Evolutionary conservation across 176 grass and related monocot species (phyloP), one percentile per base, ranked within the genome.

Genomic region (Oryza australiensis): DNA sequence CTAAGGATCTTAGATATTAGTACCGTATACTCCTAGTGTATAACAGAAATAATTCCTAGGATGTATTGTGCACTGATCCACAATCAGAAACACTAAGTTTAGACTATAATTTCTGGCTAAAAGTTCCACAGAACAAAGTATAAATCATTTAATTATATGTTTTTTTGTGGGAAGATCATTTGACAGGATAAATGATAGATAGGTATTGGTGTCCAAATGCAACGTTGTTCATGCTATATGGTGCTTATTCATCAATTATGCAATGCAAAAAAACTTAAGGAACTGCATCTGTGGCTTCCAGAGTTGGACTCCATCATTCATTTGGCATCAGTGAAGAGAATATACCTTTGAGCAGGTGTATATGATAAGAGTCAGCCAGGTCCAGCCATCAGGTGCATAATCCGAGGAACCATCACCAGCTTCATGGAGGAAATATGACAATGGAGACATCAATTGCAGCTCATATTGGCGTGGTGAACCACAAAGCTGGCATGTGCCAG

Each of bases 401-500:
- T 77, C 68, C 41, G 86, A 88, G 79, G 86, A 88, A 66, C 48
- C 76, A 15, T 85, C 74, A 77, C 82, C 43, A 84, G 85, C 96
- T 92, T 95, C 72, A 29, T 95, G 43, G 42, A 99, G 87, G 86
- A 95, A 99, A 88, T 90, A 92, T 65, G 94, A 84, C 29, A 99
- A 64, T 48, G 96, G 96, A 13, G 93, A 88, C 93, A 99, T 93
- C 77, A 99, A 86, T 84, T 99, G 96, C 76, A 95, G 70, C 80
- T 99, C 96, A 86, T 86, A 95, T 42, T 75, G 74, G 22, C 65
- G 75, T 26, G 28, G 63, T 66, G 91, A 88, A 35, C 93, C 87
- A 85, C 93, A 99, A 53, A 81, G 62, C 20, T 75, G 87, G 85
- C 96, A 95, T 37, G 28, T 78, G 69, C 87, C 83, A 32, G 74